Conservation (phyloP, 1,284 basidiomycete genomes). For the Mycosarcoma mackinlayi region DNA sequence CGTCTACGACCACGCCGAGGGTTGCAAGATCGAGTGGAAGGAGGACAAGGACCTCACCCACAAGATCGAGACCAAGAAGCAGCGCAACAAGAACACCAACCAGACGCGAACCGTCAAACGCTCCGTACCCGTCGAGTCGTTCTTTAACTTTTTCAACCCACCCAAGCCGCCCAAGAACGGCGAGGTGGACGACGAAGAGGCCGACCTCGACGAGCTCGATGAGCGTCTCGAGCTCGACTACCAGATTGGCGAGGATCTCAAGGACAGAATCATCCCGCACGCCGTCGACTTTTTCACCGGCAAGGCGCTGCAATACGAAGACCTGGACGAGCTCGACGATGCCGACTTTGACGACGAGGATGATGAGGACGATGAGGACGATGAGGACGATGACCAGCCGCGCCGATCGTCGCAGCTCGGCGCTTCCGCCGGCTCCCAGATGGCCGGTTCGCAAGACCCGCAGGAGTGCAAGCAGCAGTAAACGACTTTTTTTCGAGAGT, state of each 20-base stretch:
- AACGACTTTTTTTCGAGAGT: too few species aligned
- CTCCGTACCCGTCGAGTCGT: conserved; percentile 66
- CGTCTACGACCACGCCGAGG: conserved; percentile 91
- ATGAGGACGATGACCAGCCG: conserved; percentile 63
- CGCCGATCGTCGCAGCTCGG: conserved; percentile 46
- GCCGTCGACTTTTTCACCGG: conserved; percentile 90
- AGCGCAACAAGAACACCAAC: conserved; percentile 82
- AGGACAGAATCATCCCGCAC: conserved; percentile 95
- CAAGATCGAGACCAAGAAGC: conserved; percentile 98
- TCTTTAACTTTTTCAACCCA: conserved; percentile 69
- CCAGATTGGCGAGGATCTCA: conserved; percentile 97
- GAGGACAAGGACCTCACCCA: conserved; percentile 97
- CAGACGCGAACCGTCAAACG: conserved; percentile 68
- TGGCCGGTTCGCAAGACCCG: conserved; percentile 58
- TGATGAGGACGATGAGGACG: conserved; percentile 67
- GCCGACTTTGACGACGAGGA: conserved; percentile 72
- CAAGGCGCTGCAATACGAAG: conserved; percentile 90
- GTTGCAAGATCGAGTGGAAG: conserved; percentile 93
- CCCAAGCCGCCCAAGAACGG: conserved; percentile 64
- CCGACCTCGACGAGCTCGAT: conserved; percentile 74
- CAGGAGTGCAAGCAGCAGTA: conserved; percentile 67
- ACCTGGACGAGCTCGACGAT: conserved; percentile 71
- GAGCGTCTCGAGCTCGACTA: conserved; percentile 93
- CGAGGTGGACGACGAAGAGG: conserved; percentile 60
- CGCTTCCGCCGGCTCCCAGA: conserved; percentile 47